Evolutionary conservation across 2,329 filamentous ascomycete genomes (phyloP), one percentile per base, ranked within the genome.

Genomic region (Fonsecaea erecta): DNA sequence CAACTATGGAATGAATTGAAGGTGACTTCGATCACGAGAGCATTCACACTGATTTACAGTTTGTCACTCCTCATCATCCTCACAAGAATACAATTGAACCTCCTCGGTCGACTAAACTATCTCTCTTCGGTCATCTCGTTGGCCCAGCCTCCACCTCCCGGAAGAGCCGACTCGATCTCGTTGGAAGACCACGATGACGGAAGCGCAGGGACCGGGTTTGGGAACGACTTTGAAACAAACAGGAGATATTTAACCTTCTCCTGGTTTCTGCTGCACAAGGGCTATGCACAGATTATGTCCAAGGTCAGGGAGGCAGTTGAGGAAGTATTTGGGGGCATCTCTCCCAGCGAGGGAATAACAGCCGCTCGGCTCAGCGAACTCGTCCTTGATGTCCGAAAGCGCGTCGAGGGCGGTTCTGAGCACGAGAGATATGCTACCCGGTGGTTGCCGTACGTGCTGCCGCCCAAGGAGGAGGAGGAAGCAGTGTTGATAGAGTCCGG

Each of bases 1-100:
- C 93, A 98, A 80, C 83, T 99, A 52, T 99, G 95, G 95, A 93
- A 96, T 77, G 94, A 99, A 75, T 86, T 99, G 78, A 97, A 96
- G 75, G 97, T 98, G 71, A 60, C 72, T 95, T 93, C 95, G 8
- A 90, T 98, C 73, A 95, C 95, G 9, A 85, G 95, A 75, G 88
- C 94, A 0, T 94, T 97, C 74, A 97, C 94, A 7, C 84, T 99
- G 61, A 84, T 98, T 68, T 99, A 99, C 77, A 96, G 92, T 0
- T 85, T 98, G 52, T 89, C 90, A 30, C 86, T 99, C 53, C 87
- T 99, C 64, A 93, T 91, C 6, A 88, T 99, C 78, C 87, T 99
- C 71, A 99, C 95, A 0, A 88, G 94, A 67, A 91, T 99, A 73
- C 95, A 99, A 80, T 88, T 99, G 66, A 99, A 99, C 80, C 91